Evolutionary conservation across 345 rosid species (phyloP).

Genomic region (Hibiscus tridactylites): DNA sequence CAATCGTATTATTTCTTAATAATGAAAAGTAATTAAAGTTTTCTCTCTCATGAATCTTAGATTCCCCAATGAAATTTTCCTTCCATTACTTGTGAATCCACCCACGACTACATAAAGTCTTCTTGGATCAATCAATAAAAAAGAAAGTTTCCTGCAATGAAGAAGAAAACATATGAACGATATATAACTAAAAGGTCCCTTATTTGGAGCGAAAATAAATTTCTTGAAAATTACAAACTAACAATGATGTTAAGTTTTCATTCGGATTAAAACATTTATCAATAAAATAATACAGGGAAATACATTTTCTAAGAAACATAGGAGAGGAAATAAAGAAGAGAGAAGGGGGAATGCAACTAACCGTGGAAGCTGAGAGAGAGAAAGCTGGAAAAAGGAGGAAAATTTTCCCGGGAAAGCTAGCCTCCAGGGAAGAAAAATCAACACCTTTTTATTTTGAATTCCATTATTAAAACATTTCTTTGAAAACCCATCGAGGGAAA

Average conservation of each 20-base stretch:
- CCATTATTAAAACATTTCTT: not conserved
- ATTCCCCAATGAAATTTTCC: conserved; percentile 12
- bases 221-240: not conserved
- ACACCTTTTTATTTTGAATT: not conserved
- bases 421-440: conserved; percentile 10
- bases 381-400: not conserved
- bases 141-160: conserved; percentile 5
- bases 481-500: not conserved
- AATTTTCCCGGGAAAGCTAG: conserved; percentile 19
- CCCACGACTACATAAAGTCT: conserved; percentile 9
- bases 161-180: not conserved
- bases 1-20: not conserved
- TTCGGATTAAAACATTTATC: not conserved
- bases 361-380: conserved; percentile 12
- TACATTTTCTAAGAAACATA: not conserved
- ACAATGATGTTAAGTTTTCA: not conserved
- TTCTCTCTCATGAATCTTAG: conserved; percentile 20
- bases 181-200: not conserved
- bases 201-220: not conserved
- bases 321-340: not conserved
- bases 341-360: not conserved
- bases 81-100: conserved; percentile 17
- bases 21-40: conserved; percentile 3
- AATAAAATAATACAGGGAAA: no score
- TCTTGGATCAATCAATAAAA: conserved; percentile 11